These are phyloP conservation scores for Ganoderma lucidum DNA, from an alignment of 1,284 basidiomycete genomes.

Conservation along the genomic window DNA sequence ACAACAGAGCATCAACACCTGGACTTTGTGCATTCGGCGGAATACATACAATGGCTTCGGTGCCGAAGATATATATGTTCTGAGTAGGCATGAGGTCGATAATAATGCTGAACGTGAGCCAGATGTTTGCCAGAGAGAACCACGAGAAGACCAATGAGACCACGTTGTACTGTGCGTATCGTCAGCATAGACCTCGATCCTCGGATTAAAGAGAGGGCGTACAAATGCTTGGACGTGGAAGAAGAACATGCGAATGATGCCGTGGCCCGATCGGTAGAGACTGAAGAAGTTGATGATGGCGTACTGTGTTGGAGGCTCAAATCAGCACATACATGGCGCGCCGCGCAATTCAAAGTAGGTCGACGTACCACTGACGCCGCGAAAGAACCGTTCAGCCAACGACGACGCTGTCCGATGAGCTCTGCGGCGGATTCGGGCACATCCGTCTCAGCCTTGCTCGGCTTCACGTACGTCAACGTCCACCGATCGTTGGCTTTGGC, in stretches of 20 bases:
- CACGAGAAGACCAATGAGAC: constrained; percentile 87
- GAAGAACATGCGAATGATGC: constrained; percentile 91
- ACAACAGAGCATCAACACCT: neutral
- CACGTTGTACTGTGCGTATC: constrained; percentile 68
- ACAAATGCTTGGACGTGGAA: constrained; percentile 93
- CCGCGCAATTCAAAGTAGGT: constrained; percentile 4
- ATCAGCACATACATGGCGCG: constrained; percentile 3
- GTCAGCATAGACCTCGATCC: constrained; percentile 10
- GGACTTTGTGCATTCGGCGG: neutral
- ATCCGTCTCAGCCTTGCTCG: constrained; percentile 95
- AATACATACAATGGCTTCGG: constrained; percentile 60
- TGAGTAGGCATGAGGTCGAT: constrained; percentile 86
- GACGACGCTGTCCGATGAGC: constrained; percentile 93
- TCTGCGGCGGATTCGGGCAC: constrained; percentile 92
- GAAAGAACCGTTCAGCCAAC: constrained; percentile 98
- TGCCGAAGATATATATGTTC: constrained; percentile 76
- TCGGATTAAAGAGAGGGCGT: constrained; percentile 41
- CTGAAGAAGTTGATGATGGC: constrained; percentile 95
- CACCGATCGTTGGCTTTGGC: constrained; percentile 89
- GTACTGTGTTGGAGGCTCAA: constrained; percentile 61
- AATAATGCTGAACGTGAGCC: constrained; percentile 97
- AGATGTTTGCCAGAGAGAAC: constrained; percentile 94
- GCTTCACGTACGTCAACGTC: constrained; percentile 95
- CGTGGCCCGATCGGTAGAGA: constrained; percentile 87
- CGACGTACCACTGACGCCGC: constrained; percentile 88